A percentile compares a stretch with the other conserved stretches of the same genome.
phyloP scores from a whole-genome alignment of 345 rosid species.

The Gossypium thurberi region DNA sequence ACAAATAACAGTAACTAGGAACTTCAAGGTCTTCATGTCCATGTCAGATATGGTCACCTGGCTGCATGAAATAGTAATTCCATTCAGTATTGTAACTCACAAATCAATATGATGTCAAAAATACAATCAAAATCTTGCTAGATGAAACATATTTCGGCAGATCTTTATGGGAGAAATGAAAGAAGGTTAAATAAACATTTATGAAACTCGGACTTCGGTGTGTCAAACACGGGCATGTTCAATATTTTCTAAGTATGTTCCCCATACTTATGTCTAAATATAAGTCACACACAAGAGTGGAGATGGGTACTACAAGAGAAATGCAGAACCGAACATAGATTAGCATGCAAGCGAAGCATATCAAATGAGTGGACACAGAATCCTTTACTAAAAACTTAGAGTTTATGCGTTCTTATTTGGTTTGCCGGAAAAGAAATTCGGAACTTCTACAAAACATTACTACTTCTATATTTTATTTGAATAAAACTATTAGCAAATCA shows the following conservation, averaged over 20 bases:
- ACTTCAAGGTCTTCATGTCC: conserved; percentile 56
- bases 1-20: conserved; percentile 37
- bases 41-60: conserved; percentile 46
- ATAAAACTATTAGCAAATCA: neutral
- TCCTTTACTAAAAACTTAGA: neutral
- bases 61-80: conserved; percentile 37
- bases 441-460: neutral
- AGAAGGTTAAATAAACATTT: neutral
- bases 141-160: neutral
- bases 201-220: neutral
- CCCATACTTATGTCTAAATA: neutral
- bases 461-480: neutral
- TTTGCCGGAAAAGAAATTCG: conserved; percentile 2
- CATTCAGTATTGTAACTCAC: conserved; percentile 11
- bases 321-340: neutral
- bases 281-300: neutral
- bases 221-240: neutral
- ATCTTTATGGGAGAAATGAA: neutral
- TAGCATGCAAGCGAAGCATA: neutral
- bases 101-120: neutral
- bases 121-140: neutral
- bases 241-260: neutral
- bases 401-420: neutral
- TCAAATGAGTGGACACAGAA: neutral
- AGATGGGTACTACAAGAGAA: neutral